These are phyloP conservation scores for Cicer bijugum DNA, from an alignment of 306 rosid species.

Conservation along the genomic window DNA sequence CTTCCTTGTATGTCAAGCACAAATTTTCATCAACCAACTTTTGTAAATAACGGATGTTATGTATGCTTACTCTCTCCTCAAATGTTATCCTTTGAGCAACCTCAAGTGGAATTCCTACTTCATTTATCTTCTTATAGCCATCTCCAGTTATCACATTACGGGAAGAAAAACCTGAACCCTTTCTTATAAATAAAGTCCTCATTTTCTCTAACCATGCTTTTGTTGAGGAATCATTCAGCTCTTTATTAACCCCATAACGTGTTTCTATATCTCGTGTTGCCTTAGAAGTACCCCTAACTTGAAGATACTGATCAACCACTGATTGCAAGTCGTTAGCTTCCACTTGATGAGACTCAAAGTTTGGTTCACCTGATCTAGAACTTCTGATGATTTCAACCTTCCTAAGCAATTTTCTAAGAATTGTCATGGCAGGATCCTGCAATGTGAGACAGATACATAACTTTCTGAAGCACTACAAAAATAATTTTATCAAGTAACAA, in stretches of 20 bases:
- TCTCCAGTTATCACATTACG: constrained; percentile 96
- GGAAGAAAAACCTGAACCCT: constrained; percentile 98
- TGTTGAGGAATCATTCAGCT: constrained; percentile 66
- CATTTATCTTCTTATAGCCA: constrained; percentile 76
- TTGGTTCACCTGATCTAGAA: constrained; percentile 85
- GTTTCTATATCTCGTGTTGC: constrained; percentile 71
- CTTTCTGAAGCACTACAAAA: constrained; percentile 7
- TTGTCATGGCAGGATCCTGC: constrained; percentile 84
- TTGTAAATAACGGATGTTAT: constrained; percentile 72
- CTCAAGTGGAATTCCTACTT: constrained; percentile 85
- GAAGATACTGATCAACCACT: constrained; percentile 72
- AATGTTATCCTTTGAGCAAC: constrained; percentile 84
- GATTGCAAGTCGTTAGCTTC: constrained; percentile 87
- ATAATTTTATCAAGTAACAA: constrained; percentile 23
- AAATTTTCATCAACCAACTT: constrained; percentile 77
- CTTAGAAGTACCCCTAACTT: constrained; percentile 80
- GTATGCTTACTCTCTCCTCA: constrained; percentile 79
- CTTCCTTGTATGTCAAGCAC: constrained; percentile 80
- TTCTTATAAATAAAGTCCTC: constrained; percentile 82
- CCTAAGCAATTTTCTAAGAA: constrained; percentile 79
- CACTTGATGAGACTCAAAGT: constrained; percentile 77
- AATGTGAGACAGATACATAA: constrained; percentile 23
- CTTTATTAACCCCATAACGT: constrained; percentile 72
- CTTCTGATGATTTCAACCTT: constrained; percentile 69
- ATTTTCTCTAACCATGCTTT: constrained; percentile 96